phyloP scores from a whole-genome alignment of 2,329 filamentous ascomycete species.

The Ophiostoma sp. region DNA sequence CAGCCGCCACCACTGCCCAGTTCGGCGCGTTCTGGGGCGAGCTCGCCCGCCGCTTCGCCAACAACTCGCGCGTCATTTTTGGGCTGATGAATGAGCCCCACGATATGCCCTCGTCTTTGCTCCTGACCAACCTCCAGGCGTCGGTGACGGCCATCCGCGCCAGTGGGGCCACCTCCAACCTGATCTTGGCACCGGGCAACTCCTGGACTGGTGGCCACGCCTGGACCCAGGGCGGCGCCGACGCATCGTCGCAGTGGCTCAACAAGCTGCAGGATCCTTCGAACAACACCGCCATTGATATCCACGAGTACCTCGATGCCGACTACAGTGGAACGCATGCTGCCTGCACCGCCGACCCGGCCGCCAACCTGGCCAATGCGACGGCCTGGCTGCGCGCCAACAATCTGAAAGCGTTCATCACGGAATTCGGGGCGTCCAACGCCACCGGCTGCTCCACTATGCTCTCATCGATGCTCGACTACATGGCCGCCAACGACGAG shows the following conservation, averaged over 20 bases:
- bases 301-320: constrained; percentile 53
- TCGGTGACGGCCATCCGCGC: constrained; percentile 48
- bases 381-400: constrained; percentile 49
- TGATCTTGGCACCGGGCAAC: constrained; percentile 52
- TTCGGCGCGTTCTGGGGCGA: constrained; percentile 53
- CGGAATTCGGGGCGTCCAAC: constrained; percentile 51
- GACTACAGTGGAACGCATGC: constrained; percentile 49
- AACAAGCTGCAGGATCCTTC: constrained; percentile 47
- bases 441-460: constrained; percentile 45
- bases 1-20: constrained; percentile 48
- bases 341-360: constrained; percentile 44
- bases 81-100: constrained; percentile 54
- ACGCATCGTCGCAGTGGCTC: constrained; percentile 42
- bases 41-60: constrained; percentile 47
- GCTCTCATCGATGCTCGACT: constrained; percentile 45
- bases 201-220: constrained; percentile 51
- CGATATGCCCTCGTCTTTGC: constrained; percentile 48
- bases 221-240: constrained; percentile 45
- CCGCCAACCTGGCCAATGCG: constrained; percentile 42
- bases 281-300: constrained; percentile 52
- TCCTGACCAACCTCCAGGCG: constrained; percentile 50
- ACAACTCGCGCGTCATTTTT: constrained; percentile 51
- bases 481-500: constrained; percentile 48
- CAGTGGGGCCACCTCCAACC: constrained; percentile 43
- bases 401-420: constrained; percentile 50